Conservation (phyloP, 805 yeast species). For the Candida broadrunensis region DNA sequence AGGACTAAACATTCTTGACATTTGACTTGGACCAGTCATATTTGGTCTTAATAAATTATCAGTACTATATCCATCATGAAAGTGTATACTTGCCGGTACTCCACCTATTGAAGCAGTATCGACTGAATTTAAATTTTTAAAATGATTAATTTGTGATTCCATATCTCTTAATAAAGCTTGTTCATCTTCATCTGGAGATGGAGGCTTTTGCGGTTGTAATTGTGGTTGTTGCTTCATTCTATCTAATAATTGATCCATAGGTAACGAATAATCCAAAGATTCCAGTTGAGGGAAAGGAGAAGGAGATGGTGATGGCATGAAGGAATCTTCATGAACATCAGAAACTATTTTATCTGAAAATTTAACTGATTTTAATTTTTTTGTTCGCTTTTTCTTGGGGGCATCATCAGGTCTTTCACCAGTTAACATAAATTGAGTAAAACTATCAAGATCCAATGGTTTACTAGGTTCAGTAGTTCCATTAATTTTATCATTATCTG, state of each 20-base stretch:
- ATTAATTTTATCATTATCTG: background rate
- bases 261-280: conserved; percentile 57
- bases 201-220: conserved; percentile 11
- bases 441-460: conserved; percentile 77
- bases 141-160: conserved; percentile 69
- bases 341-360: conserved; percentile 67
- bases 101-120: conserved; percentile 76
- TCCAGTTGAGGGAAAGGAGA: conserved; percentile 19
- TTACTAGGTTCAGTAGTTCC: conserved; percentile 8
- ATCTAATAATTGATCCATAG: conserved; percentile 71
- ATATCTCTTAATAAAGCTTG: conserved; percentile 69
- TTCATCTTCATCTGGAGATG: conserved; percentile 51
- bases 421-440: conserved; percentile 78
- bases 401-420: conserved; percentile 64
- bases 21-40: conserved; percentile 46
- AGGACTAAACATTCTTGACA: conserved; percentile 28
- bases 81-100: conserved; percentile 55
- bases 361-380: conserved; percentile 58
- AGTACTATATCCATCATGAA: conserved; percentile 11
- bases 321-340: conserved; percentile 30
- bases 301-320: conserved; percentile 15
- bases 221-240: conserved; percentile 27
- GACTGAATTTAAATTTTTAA: conserved; percentile 67
- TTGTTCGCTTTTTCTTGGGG: conserved; percentile 36
- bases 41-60: conserved; percentile 34